Percentiles rank a stretch among this genome's conserved stretches.
Conservation (phyloP, 2,329 filamentous ascomycete species). For the Scolecobasidium constrictum region DNA sequence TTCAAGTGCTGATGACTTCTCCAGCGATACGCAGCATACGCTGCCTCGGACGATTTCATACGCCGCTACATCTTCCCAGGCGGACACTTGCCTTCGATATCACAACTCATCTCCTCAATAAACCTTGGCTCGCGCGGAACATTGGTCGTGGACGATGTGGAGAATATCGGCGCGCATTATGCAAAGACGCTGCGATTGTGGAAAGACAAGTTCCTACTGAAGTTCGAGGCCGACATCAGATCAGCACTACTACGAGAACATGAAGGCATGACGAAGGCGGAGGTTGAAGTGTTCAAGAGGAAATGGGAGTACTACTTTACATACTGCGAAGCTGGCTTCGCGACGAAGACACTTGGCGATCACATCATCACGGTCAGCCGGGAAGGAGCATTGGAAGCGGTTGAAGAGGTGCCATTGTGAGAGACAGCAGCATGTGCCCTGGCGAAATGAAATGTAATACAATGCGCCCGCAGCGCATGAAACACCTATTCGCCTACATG, state of each 20-base stretch:
- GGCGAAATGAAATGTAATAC: no score
- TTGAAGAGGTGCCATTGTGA: constrained; percentile 57
- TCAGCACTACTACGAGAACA: constrained; percentile 50
- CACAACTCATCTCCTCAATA: constrained; percentile 56
- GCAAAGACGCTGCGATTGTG: constrained; percentile 57
- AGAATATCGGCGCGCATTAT: constrained; percentile 68
- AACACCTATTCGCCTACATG: no score
- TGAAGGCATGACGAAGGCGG: constrained; percentile 46
- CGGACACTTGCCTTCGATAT: constrained; percentile 58
- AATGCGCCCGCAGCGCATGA: no score
- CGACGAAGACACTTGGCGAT: constrained; percentile 61
- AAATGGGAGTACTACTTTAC: constrained; percentile 74
- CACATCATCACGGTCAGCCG: constrained; percentile 60
- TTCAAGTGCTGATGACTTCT: no score
- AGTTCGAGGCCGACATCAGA: constrained; percentile 50
- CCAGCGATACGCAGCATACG: constrained; percentile 51
- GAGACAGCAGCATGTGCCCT: no score
- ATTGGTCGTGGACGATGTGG: constrained; percentile 54
- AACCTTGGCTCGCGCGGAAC: constrained; percentile 48
- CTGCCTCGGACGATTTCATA: constrained; percentile 61
- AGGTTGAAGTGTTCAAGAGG: constrained; percentile 54
- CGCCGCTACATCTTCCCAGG: constrained; percentile 69
- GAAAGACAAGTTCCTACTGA: constrained; percentile 53
- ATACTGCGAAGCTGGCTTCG: constrained; percentile 65
- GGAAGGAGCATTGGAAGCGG: constrained; percentile 54